phyloP scores from a whole-genome alignment of 352 stramenopile genomes.

The Aphanomyces stellatus region DNA sequence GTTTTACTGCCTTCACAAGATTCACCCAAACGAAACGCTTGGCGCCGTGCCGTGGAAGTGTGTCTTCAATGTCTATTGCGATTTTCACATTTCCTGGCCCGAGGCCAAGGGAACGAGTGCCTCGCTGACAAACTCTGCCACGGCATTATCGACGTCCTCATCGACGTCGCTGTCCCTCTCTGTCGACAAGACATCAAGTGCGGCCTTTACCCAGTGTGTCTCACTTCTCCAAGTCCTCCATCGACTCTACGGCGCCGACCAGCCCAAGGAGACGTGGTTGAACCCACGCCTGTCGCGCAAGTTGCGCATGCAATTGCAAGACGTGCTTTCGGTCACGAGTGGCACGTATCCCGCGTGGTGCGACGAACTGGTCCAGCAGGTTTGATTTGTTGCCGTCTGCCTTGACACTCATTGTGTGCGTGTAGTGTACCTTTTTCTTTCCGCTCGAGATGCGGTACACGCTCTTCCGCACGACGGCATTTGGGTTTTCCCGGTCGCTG shows the following conservation, averaged over 20 bases:
- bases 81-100: constrained; percentile 57
- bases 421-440: constrained; percentile 72
- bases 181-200: too few relatives aligned
- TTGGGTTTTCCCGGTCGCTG: constrained; percentile 68
- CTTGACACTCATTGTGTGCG: background rate
- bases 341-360: constrained; percentile 76
- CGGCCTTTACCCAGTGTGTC: background rate
- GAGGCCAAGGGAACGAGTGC: background rate
- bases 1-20: constrained; percentile 47
- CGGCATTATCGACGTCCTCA: background rate
- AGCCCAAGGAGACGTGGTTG: constrained; percentile 36
- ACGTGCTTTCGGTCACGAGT: constrained; percentile 75
- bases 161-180: too few relatives aligned
- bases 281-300: constrained; percentile 74
- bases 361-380: constrained; percentile 52
- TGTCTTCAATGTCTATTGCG: constrained; percentile 61
- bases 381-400: background rate
- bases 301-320: constrained; percentile 64
- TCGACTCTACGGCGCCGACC: background rate
- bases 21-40: constrained; percentile 1
- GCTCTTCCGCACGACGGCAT: constrained; percentile 66
- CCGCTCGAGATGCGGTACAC: constrained; percentile 56
- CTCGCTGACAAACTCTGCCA: background rate
- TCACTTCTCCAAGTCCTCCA: background rate
- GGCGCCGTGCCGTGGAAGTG: constrained; percentile 59